A percentile compares a stretch with the other conserved stretches of the same genome.
Evolutionary conservation across 1,284 basidiomycete species (phyloP).

Genomic region (Vanrija pseudolonga): DNA sequence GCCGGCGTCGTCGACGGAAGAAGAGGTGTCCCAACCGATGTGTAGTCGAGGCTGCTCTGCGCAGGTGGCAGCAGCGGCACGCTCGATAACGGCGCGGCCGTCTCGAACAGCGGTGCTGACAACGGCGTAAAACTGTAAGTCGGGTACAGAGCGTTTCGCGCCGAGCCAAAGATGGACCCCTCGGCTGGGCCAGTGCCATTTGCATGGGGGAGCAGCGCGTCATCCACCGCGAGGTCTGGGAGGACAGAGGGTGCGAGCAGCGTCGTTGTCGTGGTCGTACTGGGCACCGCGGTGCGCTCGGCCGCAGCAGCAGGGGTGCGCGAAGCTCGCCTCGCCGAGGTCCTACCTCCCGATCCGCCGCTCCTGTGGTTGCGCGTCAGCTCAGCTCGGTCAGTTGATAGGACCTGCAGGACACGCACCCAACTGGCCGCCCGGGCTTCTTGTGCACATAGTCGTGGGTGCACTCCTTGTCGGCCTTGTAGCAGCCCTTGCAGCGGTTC

Average conservation of each 20-base stretch:
- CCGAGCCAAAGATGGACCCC: slow-evolving; percentile 13
- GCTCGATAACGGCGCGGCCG: neutral
- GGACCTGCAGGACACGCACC: slow-evolving; percentile 4
- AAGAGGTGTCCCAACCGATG: too few species aligned
- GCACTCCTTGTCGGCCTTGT: slow-evolving; percentile 5
- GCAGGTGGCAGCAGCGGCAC: too few species aligned
- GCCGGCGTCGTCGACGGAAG: neutral
- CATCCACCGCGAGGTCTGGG: too few species aligned
- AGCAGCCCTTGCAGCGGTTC: slow-evolving; percentile 8
- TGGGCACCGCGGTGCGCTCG: too few species aligned
- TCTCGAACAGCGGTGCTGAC: neutral
- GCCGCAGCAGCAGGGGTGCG: too few species aligned
- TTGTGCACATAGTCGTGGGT: slow-evolving; percentile 16
- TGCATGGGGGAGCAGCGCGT: too few species aligned
- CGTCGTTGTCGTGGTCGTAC: too few species aligned
- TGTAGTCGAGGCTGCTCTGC: too few species aligned
- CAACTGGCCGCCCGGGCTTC: slow-evolving; percentile 15
- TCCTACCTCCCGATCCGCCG: neutral
- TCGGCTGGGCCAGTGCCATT: slow-evolving; percentile 1
- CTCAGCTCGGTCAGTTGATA: neutral
- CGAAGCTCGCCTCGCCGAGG: neutral
- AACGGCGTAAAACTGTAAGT: neutral
- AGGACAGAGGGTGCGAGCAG: too few species aligned
- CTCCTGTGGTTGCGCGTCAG: neutral
- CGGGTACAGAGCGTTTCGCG: slow-evolving; percentile 2